Evolutionary conservation across 2,329 filamentous ascomycete genomes (phyloP).

Genomic region (Cercospora sojina): DNA sequence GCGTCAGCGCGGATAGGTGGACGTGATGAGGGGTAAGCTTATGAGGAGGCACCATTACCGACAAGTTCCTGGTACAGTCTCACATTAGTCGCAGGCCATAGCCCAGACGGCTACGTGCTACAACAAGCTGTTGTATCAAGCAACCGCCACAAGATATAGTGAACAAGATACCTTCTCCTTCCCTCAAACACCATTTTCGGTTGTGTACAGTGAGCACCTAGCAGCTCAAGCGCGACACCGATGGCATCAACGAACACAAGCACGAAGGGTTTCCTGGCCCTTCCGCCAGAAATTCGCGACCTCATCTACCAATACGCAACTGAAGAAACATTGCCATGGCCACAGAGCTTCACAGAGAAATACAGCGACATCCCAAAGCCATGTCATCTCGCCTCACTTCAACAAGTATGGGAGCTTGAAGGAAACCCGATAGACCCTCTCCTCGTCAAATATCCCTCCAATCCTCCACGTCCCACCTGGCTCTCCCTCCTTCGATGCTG

Average conservation of each 20-base stretch:
- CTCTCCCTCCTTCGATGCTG: slow-evolving; percentile 4
- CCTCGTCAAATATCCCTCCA: background rate
- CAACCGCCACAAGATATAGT: background rate
- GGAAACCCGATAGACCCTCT: background rate
- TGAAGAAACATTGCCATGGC: background rate
- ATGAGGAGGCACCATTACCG: background rate
- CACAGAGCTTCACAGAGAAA: background rate
- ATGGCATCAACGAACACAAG: background rate
- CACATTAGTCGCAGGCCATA: background rate
- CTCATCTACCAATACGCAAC: slow-evolving; percentile 8
- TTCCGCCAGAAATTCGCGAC: slow-evolving; percentile 15
- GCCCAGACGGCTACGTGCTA: background rate
- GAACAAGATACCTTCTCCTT: background rate
- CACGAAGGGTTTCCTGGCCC: background rate
- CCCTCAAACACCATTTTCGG: background rate
- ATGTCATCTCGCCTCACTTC: background rate
- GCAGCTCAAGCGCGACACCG: background rate
- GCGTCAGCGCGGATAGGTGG: background rate
- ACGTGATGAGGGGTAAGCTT: background rate
- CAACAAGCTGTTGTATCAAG: background rate
- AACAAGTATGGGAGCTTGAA: background rate
- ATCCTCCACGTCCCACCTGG: slow-evolving; percentile 9
- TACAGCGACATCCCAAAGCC: background rate
- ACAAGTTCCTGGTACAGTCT: background rate
- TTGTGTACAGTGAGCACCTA: background rate